A percentile compares a stretch with the other conserved stretches of the same genome.
phyloP scores from a whole-genome alignment of 495 filamentous ascomycete species.

The Astrothelium subdiscretum region DNA sequence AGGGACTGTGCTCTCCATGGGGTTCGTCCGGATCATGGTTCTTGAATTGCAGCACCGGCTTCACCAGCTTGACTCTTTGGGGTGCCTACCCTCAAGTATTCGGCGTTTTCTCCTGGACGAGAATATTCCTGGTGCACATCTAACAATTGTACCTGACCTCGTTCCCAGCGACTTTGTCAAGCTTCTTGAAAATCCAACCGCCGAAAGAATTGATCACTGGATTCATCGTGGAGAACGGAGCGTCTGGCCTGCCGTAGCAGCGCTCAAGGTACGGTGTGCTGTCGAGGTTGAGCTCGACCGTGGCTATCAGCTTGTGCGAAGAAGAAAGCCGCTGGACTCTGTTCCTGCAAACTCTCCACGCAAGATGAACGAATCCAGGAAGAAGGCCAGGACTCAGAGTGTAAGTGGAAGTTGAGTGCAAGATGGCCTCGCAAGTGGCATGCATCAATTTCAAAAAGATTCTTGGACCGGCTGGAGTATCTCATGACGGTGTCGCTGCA shows the following conservation, averaged over 20 bases:
- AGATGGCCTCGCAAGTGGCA: no score
- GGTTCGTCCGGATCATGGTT: conserved; percentile 56
- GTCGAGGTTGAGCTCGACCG: conserved; percentile 79
- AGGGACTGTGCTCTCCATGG: conserved; percentile 39
- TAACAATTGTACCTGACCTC: conserved; percentile 77
- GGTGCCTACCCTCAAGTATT: conserved; percentile 54
- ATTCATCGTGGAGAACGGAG: conserved; percentile 71
- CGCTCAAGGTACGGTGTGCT: conserved; percentile 71
- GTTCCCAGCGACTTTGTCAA: conserved; percentile 57
- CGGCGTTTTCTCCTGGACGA: conserved; percentile 81
- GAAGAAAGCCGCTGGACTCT: conserved; percentile 38
- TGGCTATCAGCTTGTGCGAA: conserved; percentile 66
- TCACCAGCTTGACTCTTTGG: conserved; percentile 66
- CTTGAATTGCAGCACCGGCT: conserved; percentile 75
- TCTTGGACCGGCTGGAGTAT: no score
- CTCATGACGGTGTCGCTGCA: background rate
- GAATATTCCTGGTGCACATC: conserved; percentile 63
- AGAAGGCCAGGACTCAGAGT: background rate
- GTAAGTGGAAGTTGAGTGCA: background rate
- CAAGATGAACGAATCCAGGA: conserved; percentile 1
- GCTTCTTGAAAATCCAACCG: conserved; percentile 69
- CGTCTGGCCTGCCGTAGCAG: conserved; percentile 85
- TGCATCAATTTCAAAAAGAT: no score
- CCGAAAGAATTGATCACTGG: conserved; percentile 70
- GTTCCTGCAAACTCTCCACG: background rate